These are phyloP conservation scores for Coemansia sp. DNA, from an alignment of 192 early-diverging fungal genomes.

Conservation along the genomic window DNA sequence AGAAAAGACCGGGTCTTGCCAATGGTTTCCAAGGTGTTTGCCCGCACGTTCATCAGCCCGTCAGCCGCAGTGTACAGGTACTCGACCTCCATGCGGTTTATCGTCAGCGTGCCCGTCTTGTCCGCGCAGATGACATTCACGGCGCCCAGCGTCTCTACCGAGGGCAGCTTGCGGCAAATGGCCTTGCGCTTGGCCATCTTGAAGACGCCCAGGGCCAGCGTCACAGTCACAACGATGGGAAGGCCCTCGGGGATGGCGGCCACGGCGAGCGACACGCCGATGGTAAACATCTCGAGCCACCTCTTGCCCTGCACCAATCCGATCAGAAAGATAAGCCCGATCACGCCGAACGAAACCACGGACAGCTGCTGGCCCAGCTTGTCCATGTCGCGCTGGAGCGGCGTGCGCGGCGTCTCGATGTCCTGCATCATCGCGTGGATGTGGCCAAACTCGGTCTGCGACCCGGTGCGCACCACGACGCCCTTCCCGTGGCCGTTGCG, in stretches of 20 bases:
- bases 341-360: slow-evolving; percentile 80
- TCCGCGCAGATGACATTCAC: slow-evolving; percentile 96
- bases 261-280: slow-evolving; percentile 85
- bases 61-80: slow-evolving; percentile 67
- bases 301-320: slow-evolving; percentile 84
- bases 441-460: slow-evolving; percentile 89
- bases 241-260: slow-evolving; percentile 98
- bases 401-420: slow-evolving; percentile 85
- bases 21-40: slow-evolving; percentile 11
- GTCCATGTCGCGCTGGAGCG: slow-evolving; percentile 93
- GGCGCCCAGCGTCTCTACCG: slow-evolving; percentile 90
- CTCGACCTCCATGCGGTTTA: slow-evolving; percentile 93
- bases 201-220: slow-evolving; percentile 85
- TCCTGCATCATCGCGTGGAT: slow-evolving; percentile 94
- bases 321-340: slow-evolving; percentile 69
- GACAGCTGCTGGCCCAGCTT: slow-evolving; percentile 62
- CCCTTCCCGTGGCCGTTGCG: slow-evolving; percentile 83
- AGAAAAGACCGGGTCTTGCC: slow-evolving; percentile 37
- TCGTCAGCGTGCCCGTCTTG: slow-evolving; percentile 94
- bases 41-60: slow-evolving; percentile 46
- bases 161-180: slow-evolving; percentile 92
- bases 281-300: slow-evolving; percentile 95
- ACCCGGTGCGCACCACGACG: slow-evolving; percentile 86
- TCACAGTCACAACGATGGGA: slow-evolving; percentile 96
- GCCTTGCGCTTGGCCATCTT: slow-evolving; percentile 88